These are phyloP conservation scores for Starmerella tilneyi DNA, from an alignment of 805 yeast species.

Conservation along the genomic window DNA sequence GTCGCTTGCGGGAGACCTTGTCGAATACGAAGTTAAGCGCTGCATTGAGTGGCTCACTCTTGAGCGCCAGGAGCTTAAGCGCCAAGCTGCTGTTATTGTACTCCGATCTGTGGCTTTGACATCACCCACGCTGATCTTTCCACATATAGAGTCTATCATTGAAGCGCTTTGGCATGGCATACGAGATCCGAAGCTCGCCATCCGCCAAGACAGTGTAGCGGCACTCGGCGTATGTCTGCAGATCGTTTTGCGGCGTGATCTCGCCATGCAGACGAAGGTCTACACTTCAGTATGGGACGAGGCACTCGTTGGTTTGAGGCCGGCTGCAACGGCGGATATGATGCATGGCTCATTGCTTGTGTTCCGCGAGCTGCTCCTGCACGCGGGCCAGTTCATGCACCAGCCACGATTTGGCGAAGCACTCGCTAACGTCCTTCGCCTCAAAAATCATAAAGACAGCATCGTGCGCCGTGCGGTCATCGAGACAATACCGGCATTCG, in stretches of 20 bases:
- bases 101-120: constrained; percentile 74
- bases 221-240: constrained; percentile 68
- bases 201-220: constrained; percentile 75
- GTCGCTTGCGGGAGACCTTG: constrained; percentile 83
- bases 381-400: constrained; percentile 62
- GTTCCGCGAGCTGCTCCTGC: constrained; percentile 62
- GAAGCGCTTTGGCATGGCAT: constrained; percentile 82
- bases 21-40: constrained; percentile 79
- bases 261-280: constrained; percentile 62
- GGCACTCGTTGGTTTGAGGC: constrained; percentile 50
- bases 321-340: constrained; percentile 43
- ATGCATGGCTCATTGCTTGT: constrained; percentile 83
- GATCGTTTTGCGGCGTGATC: constrained; percentile 71
- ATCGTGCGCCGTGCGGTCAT: constrained; percentile 79
- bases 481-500: constrained; percentile 69
- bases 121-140: constrained; percentile 73
- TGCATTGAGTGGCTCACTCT: constrained; percentile 85
- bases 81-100: constrained; percentile 84
- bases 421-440: constrained; percentile 59
- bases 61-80: constrained; percentile 66
- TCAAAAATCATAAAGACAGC: constrained; percentile 65
- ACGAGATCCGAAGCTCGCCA: constrained; percentile 62
- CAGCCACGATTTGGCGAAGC: constrained; percentile 59
- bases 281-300: constrained; percentile 58
- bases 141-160: constrained; percentile 65